Conservation (phyloP, 192 early-diverging fungal species). For the Linderina pennispora region DNA sequence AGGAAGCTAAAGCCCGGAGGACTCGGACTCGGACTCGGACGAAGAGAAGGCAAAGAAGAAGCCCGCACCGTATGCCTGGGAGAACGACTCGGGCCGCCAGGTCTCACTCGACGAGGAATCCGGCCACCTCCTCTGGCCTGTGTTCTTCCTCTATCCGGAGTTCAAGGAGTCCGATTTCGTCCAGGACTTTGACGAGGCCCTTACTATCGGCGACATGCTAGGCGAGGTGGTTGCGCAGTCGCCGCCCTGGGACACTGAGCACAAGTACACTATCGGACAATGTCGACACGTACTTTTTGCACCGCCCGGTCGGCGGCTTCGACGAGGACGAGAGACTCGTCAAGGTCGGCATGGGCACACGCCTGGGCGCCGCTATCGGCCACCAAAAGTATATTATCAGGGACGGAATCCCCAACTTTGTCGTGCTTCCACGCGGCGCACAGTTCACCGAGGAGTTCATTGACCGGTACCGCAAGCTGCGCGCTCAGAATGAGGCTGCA, state of each 20-base stretch:
- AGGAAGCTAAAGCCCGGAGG: background rate
- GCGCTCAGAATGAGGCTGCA: conserved; percentile 11
- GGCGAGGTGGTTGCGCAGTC: conserved; percentile 71
- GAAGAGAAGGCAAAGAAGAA: conserved; percentile 1
- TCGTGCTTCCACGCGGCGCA: conserved; percentile 68
- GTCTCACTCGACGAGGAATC: conserved; percentile 52
- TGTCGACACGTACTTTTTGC: conserved; percentile 80
- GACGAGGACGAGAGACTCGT: conserved; percentile 56
- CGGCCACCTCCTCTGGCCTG: conserved; percentile 70
- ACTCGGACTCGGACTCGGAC: background rate
- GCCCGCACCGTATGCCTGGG: conserved; percentile 31
- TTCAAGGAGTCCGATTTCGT: conserved; percentile 86
- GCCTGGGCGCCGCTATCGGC: conserved; percentile 58
- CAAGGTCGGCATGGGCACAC: conserved; percentile 55
- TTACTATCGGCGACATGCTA: conserved; percentile 79
- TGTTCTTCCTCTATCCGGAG: conserved; percentile 94
- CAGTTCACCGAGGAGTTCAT: conserved; percentile 61
- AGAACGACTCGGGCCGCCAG: conserved; percentile 43
- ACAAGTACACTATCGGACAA: conserved; percentile 61
- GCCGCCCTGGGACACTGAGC: conserved; percentile 76
- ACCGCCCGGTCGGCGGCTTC: conserved; percentile 35
- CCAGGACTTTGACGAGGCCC: conserved; percentile 73
- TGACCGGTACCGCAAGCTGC: conserved; percentile 52
- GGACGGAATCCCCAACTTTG: conserved; percentile 81
- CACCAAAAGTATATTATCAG: conserved; percentile 65